A percentile compares a stretch with the other conserved stretches of the same genome.
Conservation (phyloP, 2,329 filamentous ascomycete genomes). For the Ascochyta viciae-villosae region DNA sequence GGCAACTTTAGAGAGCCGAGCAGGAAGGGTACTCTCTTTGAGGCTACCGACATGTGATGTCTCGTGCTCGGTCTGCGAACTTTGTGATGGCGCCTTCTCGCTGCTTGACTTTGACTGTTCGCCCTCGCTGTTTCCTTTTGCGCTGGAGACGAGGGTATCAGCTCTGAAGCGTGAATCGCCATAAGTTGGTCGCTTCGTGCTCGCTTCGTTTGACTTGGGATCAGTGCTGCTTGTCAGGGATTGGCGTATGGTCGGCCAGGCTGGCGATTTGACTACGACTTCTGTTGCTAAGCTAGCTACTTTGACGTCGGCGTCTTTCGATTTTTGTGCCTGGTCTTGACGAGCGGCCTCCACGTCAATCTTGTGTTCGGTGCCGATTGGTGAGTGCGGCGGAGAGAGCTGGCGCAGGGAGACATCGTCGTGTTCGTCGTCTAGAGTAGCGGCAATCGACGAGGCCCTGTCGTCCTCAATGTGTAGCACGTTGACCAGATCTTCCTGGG, state of each 20-base stretch:
- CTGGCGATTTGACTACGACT: not conserved
- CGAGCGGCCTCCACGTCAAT: not conserved
- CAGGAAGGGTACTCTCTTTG: conserved; percentile 65
- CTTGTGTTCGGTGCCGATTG: conserved; percentile 26
- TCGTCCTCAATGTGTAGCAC: conserved; percentile 48
- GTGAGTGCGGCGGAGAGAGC: conserved; percentile 38
- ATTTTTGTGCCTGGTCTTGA: not conserved
- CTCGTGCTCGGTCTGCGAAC: conserved; percentile 34
- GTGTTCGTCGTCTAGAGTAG: conserved; percentile 65
- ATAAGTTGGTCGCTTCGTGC: conserved; percentile 13
- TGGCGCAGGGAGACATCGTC: conserved; percentile 49
- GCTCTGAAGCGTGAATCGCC: conserved; percentile 27
- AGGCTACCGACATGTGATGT: conserved; percentile 54
- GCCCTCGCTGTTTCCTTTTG: conserved; percentile 25
- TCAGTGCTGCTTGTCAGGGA: conserved; percentile 42
- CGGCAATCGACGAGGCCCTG: conserved; percentile 57
- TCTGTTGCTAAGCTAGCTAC: not conserved
- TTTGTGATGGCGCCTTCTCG: conserved; percentile 41
- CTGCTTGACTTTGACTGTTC: conserved; percentile 50
- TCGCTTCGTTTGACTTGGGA: conserved; percentile 32
- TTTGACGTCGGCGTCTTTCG: not conserved
- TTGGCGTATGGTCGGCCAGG: conserved; percentile 15
- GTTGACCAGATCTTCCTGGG: conserved; percentile 48
- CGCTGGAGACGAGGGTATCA: conserved; percentile 28
- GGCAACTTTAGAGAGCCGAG: conserved; percentile 77